These are phyloP conservation scores for Suillus lakei DNA, from an alignment of 768 basidiomycete genomes.

Conservation along the genomic window DNA sequence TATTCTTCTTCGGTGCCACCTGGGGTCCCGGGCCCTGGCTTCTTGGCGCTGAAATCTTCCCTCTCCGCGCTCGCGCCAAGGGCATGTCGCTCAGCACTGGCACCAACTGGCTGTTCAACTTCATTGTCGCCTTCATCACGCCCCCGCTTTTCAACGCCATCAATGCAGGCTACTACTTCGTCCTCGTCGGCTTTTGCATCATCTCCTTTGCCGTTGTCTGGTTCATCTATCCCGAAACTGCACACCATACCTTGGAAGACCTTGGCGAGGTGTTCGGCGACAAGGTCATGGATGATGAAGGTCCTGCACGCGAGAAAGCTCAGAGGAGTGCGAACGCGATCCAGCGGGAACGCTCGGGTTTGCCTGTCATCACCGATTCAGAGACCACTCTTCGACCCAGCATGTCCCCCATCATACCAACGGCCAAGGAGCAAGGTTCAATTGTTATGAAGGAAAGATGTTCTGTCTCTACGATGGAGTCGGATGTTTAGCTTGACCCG, in stretches of 20 bases:
- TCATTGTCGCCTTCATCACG: constrained; percentile 50
- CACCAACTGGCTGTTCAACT: constrained; percentile 39
- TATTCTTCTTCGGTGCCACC: constrained; percentile 62
- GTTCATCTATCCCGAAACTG: constrained; percentile 56
- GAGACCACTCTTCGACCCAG: constrained; percentile 25
- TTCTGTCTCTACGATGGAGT: background rate
- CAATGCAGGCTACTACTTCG: constrained; percentile 54
- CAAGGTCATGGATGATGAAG: constrained; percentile 28
- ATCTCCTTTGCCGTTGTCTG: constrained; percentile 51
- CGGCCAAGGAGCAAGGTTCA: constrained; percentile 21
- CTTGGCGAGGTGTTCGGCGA: constrained; percentile 56
- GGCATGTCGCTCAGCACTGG: constrained; percentile 43
- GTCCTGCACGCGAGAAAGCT: constrained; percentile 17
- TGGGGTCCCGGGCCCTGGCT: constrained; percentile 63
- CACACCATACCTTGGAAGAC: constrained; percentile 50
- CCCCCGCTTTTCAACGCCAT: constrained; percentile 63
- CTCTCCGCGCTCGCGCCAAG: constrained; percentile 42
- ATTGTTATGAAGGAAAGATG: background rate
- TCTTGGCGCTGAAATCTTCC: constrained; percentile 56
- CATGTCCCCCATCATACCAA: background rate
- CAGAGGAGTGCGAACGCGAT: constrained; percentile 18
- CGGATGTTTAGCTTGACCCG: background rate
- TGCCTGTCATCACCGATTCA: constrained; percentile 26
- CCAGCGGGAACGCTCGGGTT: constrained; percentile 17
- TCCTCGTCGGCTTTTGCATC: constrained; percentile 51